Conservation (phyloP, 2,329 filamentous ascomycete genomes). For the Aspergillus phoenicis region DNA sequence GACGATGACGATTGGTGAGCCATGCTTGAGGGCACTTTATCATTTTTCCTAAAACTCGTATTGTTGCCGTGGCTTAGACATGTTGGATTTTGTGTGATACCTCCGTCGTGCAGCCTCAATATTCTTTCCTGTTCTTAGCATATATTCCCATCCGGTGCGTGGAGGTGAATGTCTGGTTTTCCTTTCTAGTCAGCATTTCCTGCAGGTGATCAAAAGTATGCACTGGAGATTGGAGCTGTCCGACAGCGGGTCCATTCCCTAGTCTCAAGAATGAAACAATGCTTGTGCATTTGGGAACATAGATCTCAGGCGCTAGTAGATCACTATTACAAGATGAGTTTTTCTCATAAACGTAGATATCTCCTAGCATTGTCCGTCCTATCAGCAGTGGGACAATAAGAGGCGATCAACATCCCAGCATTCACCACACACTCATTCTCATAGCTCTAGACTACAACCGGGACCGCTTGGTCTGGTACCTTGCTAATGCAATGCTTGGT, state of each 20-base stretch:
- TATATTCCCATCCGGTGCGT: conserved; percentile 5
- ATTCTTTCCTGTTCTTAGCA: conserved; percentile 10
- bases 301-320: neutral
- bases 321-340: neutral
- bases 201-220: conserved; percentile 1
- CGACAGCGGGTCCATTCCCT: neutral
- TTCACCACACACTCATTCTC: neutral
- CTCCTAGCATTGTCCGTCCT: neutral
- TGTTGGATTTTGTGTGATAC: conserved; percentile 20
- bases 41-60: neutral
- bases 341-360: neutral
- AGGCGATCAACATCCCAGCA: neutral
- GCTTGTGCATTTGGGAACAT: neutral
- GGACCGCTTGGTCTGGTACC: neutral
- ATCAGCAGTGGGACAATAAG: neutral
- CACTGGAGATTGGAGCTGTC: neutral
- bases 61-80: conserved; percentile 14
- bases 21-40: neutral
- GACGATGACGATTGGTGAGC: conserved; percentile 51
- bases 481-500: neutral
- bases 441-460: no score
- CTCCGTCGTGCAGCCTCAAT: conserved; percentile 7
- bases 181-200: neutral
- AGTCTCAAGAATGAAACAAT: neutral
- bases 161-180: neutral